Percentiles rank a stretch among this genome's conserved stretches.
Conservation (phyloP, 192 early-diverging fungal species). For the Coemansia sp. region DNA sequence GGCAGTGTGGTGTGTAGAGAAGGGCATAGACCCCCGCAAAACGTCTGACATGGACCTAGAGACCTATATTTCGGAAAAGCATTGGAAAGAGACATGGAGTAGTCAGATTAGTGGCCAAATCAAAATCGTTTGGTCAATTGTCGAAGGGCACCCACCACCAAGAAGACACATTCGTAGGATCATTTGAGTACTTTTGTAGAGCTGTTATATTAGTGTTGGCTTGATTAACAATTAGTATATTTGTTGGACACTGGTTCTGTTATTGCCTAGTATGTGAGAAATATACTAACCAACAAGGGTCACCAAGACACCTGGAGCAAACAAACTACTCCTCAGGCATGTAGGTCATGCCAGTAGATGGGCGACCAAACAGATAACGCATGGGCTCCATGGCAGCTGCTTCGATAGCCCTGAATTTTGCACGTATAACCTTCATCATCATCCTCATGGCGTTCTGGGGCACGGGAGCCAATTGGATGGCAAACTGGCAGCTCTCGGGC, state of each 20-base stretch:
- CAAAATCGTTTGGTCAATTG: neutral
- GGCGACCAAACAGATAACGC: neutral
- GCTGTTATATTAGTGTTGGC: no score
- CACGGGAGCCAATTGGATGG: constrained; percentile 4
- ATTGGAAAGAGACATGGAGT: neutral
- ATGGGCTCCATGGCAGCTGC: neutral
- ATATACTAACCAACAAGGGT: neutral
- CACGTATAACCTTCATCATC: neutral
- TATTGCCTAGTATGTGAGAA: neutral
- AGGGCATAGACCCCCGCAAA: neutral
- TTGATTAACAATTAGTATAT: no score
- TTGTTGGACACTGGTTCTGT: neutral
- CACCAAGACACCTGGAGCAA: neutral
- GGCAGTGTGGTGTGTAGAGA: neutral
- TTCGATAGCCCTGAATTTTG: neutral
- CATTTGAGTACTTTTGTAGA: no score
- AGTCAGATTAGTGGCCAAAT: neutral
- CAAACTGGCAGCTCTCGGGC: constrained; percentile 7
- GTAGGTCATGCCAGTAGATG: neutral
- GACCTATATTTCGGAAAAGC: neutral
- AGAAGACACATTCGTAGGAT: no score
- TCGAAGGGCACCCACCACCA: neutral
- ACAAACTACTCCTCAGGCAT: neutral
- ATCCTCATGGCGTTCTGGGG: neutral
- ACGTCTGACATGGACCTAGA: neutral